phyloP scores from a whole-genome alignment of 371 early-diverging fungal genomes.

The Syncephalastrum sp. region DNA sequence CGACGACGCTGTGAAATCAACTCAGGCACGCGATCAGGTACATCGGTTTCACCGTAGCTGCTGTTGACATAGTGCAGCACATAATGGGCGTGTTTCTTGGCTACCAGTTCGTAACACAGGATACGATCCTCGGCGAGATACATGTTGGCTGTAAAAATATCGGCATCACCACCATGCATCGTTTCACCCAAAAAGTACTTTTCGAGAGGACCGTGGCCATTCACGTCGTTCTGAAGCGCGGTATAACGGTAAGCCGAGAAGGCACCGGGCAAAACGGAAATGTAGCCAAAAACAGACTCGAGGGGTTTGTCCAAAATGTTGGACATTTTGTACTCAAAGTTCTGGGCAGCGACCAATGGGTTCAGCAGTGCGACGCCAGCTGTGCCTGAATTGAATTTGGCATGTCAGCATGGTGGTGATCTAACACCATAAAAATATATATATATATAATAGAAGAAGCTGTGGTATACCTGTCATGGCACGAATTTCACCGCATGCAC shows the following conservation, averaged over 20 bases:
- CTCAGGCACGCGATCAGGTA: constrained; percentile 79
- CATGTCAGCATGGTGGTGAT: too few relatives aligned
- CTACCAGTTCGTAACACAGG: constrained; percentile 84
- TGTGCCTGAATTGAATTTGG: constrained; percentile 42
- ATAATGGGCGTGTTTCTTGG: constrained; percentile 70
- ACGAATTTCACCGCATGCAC: constrained; percentile 96
- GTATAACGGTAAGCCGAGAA: constrained; percentile 94
- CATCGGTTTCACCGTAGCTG: constrained; percentile 86
- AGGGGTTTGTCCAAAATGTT: constrained; percentile 97
- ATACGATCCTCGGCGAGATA: constrained; percentile 85
- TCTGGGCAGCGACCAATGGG: constrained; percentile 89
- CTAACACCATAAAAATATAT: too few relatives aligned
- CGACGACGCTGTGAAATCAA: constrained; percentile 87
- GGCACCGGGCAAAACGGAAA: constrained; percentile 95
- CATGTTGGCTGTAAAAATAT: constrained; percentile 77
- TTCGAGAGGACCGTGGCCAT: constrained; percentile 76
- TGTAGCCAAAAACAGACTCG: constrained; percentile 96
- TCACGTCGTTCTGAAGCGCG: constrained; percentile 75
- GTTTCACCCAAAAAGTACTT: constrained; percentile 94
- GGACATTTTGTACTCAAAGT: constrained; percentile 91
- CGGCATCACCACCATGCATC: constrained; percentile 72
- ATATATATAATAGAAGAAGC: too few relatives aligned
- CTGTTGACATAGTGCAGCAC: constrained; percentile 66
- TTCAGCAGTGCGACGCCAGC: constrained; percentile 72
- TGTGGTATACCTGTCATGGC: constrained; percentile 69